phyloP scores from a whole-genome alignment of 2,329 filamentous ascomycete genomes.

The Paracoccidioides lutzii region DNA sequence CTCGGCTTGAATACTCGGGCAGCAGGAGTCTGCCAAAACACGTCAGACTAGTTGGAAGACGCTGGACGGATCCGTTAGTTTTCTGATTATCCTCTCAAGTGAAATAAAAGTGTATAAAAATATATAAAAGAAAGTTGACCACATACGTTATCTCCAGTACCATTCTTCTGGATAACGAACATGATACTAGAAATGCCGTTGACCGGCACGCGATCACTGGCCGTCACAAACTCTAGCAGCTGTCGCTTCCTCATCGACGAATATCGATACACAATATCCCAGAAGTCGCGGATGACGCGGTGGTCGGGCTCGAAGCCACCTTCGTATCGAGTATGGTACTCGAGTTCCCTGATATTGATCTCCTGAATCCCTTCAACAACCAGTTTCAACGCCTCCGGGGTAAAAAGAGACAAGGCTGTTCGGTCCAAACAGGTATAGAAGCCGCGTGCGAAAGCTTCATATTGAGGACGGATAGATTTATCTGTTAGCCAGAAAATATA shows the following conservation, averaged over 20 bases:
- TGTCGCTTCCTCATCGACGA: slow-evolving; percentile 54
- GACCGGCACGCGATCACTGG: slow-evolving; percentile 77
- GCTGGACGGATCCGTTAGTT: slow-evolving; percentile 14
- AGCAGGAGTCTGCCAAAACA: slow-evolving; percentile 83
- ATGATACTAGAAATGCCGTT: slow-evolving; percentile 70
- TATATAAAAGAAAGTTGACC: not conserved
- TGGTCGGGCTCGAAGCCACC: slow-evolving; percentile 60
- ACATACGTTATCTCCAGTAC: slow-evolving; percentile 44
- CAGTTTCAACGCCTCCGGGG: slow-evolving; percentile 55
- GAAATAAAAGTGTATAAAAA: not conserved
- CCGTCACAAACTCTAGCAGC: slow-evolving; percentile 88
- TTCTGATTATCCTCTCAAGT: not conserved
- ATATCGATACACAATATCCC: slow-evolving; percentile 60
- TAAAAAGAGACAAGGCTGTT: slow-evolving; percentile 60
- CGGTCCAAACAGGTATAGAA: slow-evolving; percentile 63
- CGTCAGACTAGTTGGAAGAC: slow-evolving; percentile 75
- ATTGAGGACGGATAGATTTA: slow-evolving; percentile 63
- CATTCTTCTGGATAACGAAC: slow-evolving; percentile 71
- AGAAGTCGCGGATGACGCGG: slow-evolving; percentile 64
- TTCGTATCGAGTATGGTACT: slow-evolving; percentile 62
- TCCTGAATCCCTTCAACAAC: slow-evolving; percentile 72
- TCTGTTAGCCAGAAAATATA: slow-evolving; percentile 77
- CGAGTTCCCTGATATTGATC: slow-evolving; percentile 64
- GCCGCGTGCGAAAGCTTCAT: slow-evolving; percentile 65
- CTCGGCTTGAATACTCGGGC: slow-evolving; percentile 63